Base-by-base conservation (phyloP, 768 basidiomycete species). In the Naganishia antarctica region DNA sequence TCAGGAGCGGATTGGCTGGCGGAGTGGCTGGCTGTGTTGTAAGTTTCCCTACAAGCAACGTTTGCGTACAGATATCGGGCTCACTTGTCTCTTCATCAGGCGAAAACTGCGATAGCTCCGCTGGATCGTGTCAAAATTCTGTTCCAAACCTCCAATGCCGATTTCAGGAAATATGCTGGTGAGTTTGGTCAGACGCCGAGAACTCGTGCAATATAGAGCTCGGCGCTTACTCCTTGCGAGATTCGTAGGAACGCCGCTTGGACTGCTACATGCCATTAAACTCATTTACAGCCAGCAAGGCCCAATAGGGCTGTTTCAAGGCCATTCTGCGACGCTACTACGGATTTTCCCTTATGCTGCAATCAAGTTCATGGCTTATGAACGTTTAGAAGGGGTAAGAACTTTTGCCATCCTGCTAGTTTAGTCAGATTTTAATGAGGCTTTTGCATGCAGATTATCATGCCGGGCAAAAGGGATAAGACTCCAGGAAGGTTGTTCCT, bases 121-220 rank as follows among this genome's bases (percentile, higher is more conserved):
- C 83, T 99, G 51, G 96, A 99, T 77, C 83, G 96, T 74, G 93
- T 99, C 70, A 99, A 99, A 80, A 99, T 99, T 71, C 86, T 99
- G 51, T 96, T 98, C 74, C 94, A 99, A 77, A 91, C 96, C 0
- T 90, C 90, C 7, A 96, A 94, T 77, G 89, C 89, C 8, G 94
- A 98, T 64, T 99, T 89, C 74, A 83, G 85, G 74, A 90, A 91
- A 77, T 98, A 93, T 79, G 85, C 92, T 64, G 93, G 93, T 90
- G 64, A 64, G 84, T 72, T 15, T 25, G 40, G 21, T 29, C 16
- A n/a, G 3, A 2, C 9, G 44, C 13, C 8, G 3, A 21, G 15
- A 34, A n/a, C n/a, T n/a, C n/a, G n/a, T n/a, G n/a, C n/a, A n/a
- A n/a, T n/a, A n/a, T n/a, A n/a, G n/a, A n/a, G n/a, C n/a, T n/a